Evolutionary conservation across 495 filamentous ascomycete species (phyloP).

Genomic region (Neurospora sp.): DNA sequence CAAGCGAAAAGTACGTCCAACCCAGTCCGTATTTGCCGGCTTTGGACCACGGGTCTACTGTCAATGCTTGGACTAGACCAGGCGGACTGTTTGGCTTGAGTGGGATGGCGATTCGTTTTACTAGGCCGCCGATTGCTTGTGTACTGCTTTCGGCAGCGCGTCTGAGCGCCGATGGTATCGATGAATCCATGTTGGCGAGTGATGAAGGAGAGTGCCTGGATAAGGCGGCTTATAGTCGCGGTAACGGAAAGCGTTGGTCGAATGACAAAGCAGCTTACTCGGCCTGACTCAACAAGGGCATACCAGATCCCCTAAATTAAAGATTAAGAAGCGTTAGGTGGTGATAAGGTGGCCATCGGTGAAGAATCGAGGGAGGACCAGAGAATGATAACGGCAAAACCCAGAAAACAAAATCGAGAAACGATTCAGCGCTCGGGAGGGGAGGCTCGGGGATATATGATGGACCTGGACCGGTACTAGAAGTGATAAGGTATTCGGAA

Average conservation of each 20-base stretch:
- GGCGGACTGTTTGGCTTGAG: constrained; percentile 58
- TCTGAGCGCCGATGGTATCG: constrained; percentile 11
- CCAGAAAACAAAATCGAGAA: neutral
- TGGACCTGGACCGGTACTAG: neutral
- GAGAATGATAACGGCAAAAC: constrained; percentile 5
- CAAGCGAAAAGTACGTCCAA: constrained; percentile 76
- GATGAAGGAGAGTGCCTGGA: neutral
- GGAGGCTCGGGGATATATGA: constrained; percentile 3
- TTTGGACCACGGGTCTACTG: constrained; percentile 66
- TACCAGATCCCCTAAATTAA: constrained; percentile 33
- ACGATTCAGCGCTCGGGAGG: neutral
- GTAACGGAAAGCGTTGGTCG: neutral
- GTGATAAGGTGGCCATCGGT: constrained; percentile 18
- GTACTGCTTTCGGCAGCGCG: constrained; percentile 14
- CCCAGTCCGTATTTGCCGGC: constrained; percentile 83
- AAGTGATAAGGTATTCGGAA: neutral
- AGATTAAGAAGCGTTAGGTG: constrained; percentile 19
- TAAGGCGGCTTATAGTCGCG: neutral
- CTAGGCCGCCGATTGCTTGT: constrained; percentile 34
- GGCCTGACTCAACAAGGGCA: constrained; percentile 1
- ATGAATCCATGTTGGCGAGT: constrained; percentile 19
- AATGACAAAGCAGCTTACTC: neutral
- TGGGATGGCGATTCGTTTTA: constrained; percentile 66
- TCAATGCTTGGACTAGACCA: constrained; percentile 61
- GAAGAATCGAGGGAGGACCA: constrained; percentile 6